phyloP scores from a whole-genome alignment of 2,329 filamentous ascomycete species.

The Aspergillus sergii region DNA sequence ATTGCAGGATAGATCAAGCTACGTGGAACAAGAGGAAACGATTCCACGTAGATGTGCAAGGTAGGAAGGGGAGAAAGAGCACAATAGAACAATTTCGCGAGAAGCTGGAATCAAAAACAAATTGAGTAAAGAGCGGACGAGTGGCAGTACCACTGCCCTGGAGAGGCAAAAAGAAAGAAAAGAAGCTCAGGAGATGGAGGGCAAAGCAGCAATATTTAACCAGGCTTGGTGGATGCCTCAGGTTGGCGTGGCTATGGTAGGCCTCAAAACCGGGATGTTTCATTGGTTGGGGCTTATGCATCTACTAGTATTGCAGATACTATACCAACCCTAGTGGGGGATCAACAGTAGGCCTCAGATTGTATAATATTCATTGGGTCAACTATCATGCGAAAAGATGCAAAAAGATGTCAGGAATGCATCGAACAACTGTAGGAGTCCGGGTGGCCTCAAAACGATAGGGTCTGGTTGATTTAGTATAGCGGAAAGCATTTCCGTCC shows the following conservation, averaged over 20 bases:
- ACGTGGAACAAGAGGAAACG: neutral
- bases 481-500: neutral
- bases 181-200: neutral
- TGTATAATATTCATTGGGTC: neutral
- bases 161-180: neutral
- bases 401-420: neutral
- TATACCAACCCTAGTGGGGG: neutral
- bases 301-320: neutral
- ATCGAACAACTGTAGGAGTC: neutral
- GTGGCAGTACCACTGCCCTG: constrained; percentile 3
- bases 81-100: neutral
- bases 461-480: neutral
- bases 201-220: neutral
- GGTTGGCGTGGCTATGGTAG: neutral
- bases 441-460: neutral
- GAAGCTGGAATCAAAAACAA: neutral
- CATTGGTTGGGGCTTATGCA: neutral
- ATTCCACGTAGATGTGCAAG: neutral
- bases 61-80: neutral
- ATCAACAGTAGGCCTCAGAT: neutral
- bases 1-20: neutral
- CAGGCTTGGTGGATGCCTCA: neutral
- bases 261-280: neutral
- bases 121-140: neutral
- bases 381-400: neutral